These are phyloP conservation scores for Apophysomyces trapeziformis DNA, from an alignment of 371 early-diverging fungal species.

Conservation along the genomic window DNA sequence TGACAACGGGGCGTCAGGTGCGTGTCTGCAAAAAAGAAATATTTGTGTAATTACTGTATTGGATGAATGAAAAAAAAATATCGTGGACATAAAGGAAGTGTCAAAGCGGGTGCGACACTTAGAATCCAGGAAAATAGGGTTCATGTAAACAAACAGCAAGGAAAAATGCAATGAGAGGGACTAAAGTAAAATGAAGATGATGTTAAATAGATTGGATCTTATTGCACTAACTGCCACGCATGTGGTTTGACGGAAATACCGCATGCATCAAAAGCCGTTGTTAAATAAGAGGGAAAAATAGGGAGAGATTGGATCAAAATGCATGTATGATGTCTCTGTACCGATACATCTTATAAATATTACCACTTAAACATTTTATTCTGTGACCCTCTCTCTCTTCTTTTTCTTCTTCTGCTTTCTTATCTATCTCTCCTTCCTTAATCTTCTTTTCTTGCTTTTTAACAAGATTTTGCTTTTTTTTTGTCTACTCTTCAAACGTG, in stretches of 20 bases:
- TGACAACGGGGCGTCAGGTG: neutral
- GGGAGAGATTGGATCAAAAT: slow-evolving; percentile 4
- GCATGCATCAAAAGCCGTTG: too few relatives aligned
- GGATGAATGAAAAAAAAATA: too few relatives aligned
- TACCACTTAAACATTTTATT: slow-evolving; percentile 1
- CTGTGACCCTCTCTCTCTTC: neutral
- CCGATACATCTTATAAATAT: neutral
- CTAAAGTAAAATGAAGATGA: neutral
- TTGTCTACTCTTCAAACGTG: neutral
- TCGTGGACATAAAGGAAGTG: too few relatives aligned
- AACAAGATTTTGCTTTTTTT: neutral
- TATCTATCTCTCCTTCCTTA: neutral
- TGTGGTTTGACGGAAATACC: neutral
- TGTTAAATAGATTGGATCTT: neutral
- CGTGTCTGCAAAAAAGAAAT: neutral
- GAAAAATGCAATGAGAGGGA: neutral
- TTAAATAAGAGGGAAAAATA: neutral
- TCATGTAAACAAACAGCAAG: neutral
- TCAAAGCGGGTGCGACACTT: neutral
- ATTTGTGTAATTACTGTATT: too few relatives aligned
- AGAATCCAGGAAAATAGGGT: neutral
- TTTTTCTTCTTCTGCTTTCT: slow-evolving; percentile 11
- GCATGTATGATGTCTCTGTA: neutral
- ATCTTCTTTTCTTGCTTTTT: neutral
- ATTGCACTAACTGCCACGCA: slow-evolving; percentile 1